Percentiles rank a stretch among this genome's conserved stretches.
Conservation (phyloP, 2,329 filamentous ascomycete species). For the Ophiostoma tasmaniense region DNA sequence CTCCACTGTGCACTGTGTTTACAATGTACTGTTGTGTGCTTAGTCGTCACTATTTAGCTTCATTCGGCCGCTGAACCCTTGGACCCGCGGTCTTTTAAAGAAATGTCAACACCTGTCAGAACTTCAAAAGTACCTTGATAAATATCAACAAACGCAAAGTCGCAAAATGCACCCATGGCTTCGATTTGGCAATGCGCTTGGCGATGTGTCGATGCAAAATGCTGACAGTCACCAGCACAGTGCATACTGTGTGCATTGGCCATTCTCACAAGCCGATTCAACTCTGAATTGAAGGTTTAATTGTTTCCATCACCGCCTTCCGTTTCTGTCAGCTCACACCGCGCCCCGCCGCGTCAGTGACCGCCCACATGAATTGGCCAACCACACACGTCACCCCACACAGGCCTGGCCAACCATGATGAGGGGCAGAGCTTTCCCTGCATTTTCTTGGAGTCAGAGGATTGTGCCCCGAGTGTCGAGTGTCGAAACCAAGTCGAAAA, state of each 20-base stretch:
- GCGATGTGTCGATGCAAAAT: neutral
- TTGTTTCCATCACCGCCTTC: conserved; percentile 7
- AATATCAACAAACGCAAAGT: neutral
- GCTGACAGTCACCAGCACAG: neutral
- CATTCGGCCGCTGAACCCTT: neutral
- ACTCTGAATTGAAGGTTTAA: neutral
- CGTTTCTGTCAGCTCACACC: neutral
- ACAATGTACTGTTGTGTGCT: neutral
- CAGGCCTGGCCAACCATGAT: neutral
- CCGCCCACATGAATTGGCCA: conserved; percentile 14
- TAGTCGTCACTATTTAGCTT: neutral
- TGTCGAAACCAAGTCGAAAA: neutral
- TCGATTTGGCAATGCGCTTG: neutral
- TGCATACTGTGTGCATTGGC: neutral
- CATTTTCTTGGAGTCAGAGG: neutral
- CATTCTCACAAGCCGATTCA: neutral
- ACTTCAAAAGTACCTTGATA: neutral
- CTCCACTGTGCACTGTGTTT: neutral
- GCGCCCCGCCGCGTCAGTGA: neutral
- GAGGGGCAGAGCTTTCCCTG: conserved; percentile 8
- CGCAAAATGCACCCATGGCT: neutral
- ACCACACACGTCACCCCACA: conserved; percentile 9
- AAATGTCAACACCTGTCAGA: neutral
- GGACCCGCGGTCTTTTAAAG: neutral
- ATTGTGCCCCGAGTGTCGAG: neutral